Evolutionary conservation across 768 basidiomycete genomes (phyloP).

Genomic region (Tylopilus felleus): DNA sequence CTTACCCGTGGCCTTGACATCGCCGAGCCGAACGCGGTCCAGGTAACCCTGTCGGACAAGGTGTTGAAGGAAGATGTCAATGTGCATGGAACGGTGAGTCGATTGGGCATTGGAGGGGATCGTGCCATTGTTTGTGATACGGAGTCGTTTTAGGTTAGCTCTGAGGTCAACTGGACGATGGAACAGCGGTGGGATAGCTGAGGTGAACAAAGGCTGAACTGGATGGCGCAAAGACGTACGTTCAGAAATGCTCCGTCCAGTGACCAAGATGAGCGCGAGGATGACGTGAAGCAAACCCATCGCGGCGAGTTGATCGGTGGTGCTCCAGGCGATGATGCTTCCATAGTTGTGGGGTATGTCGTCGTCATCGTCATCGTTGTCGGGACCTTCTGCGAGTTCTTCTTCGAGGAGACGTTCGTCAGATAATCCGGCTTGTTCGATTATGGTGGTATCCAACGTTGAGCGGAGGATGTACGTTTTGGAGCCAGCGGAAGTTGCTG

Average conservation of each 20-base stretch:
- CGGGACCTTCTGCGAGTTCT: conserved; percentile 48
- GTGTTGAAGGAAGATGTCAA: conserved; percentile 63
- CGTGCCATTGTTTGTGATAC: conserved; percentile 47
- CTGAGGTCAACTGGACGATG: conserved; percentile 63
- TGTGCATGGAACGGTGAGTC: conserved; percentile 46
- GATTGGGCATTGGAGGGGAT: conserved; percentile 52
- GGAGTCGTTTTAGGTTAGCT: conserved; percentile 63
- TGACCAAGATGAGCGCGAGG: conserved; percentile 79
- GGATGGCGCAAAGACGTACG: conserved; percentile 39
- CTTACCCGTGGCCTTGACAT: conserved; percentile 45
- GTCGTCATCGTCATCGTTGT: conserved; percentile 43
- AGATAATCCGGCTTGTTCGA: conserved; percentile 56
- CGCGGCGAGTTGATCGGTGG: conserved; percentile 59
- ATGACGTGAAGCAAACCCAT: conserved; percentile 79
- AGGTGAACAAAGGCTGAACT: background rate
- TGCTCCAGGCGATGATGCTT: conserved; percentile 71
- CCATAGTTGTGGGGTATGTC: conserved; percentile 56
- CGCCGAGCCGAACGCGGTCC: conserved; percentile 58
- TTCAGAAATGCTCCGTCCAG: conserved; percentile 70
- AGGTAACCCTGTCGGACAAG: conserved; percentile 76
- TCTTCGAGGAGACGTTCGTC: conserved; percentile 44
- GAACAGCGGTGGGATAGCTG: background rate
- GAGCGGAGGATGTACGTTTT: conserved; percentile 87
- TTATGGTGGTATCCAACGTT: conserved; percentile 54
- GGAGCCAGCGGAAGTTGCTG: conserved; percentile 53